Base-by-base conservation (phyloP, 768 basidiomycete species). In the Phanerodontia chrysosporium region DNA sequence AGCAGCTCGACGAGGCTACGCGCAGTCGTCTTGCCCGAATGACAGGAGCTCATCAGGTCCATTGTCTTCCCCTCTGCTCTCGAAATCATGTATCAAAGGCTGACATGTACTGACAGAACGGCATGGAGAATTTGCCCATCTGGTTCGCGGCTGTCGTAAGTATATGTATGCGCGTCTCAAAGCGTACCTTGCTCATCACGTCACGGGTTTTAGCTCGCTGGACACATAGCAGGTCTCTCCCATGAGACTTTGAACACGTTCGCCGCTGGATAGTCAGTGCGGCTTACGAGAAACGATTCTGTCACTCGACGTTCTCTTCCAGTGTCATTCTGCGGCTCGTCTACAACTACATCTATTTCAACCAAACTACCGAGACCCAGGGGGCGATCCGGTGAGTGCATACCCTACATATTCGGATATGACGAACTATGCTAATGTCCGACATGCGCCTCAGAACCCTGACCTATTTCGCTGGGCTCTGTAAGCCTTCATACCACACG, bases 311-410 rank as follows among this genome's bases (percentile, higher is more conserved):
- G 1, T 28, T 9, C 30, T n/a, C 21, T 25, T 16, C 12, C 29
- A 57, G 56, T 35, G 24, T 57, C 30, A 25, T 9, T 32, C 32
- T 46, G 2, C 56, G 56, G 5, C 27, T 57, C 12, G 13, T 57
- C 14, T 57, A 49, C 45, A 49, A 49, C 56, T 49, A 30, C 35
- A 28, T 57, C n/a, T 57, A 57, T 18, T 22, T 57, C 56, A 57
- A 57, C 48, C 56, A 57, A 22, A 39, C 45, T 10, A 57, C 56
- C 3, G 35, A 35, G n/a, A n/a, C 32, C 16, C 46, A 49, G 30
- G 25, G 45, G n/a, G 35, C 35, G 3, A 6, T 49, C 18, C 56
- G 56, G 56, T 57, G n/a, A 18, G 55, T 35, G 25, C 2, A 3
- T 14, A 29, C n/a, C 36, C 6, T 4, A 21, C 14, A 21, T 13